Base-by-base conservation (phyloP, 2,329 filamentous ascomycete genomes). In the Penicillium sp. region DNA sequence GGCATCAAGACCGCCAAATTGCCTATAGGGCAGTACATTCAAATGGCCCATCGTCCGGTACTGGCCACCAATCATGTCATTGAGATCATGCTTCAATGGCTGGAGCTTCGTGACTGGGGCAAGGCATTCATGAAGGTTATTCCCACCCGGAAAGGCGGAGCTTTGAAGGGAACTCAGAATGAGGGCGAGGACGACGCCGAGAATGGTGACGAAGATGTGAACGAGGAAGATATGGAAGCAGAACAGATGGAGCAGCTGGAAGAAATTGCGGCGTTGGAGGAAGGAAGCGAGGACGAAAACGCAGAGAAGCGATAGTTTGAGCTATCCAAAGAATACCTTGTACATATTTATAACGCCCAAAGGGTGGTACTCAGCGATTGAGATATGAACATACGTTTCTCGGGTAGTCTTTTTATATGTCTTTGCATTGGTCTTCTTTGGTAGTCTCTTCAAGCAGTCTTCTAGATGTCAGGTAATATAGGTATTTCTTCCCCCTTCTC, bases 51-150 rank as follows among this genome's bases (percentile, higher is more conserved):
- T 66, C 85, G 94, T 32, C 85, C 88, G 65, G 90, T 99, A 5
- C 78, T 99, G 55, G 88, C 93, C 4, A 97, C 93, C 8, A 99
- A 97, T 70, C 94, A 99, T 69, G 94, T 99, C 1, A 85, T 94
- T 45, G 93, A 97, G 75, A 97, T 99, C 60, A 96, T 99, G 90
- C 77, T 96, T 44, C 87, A 86, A 62, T 99, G 92, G 92, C 75
- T 99, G 53, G 91, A 97, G 74, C 85, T 85, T 47, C 90, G 89
- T 2, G 89, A 97, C 72, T 99, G 94, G 94, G 92, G 88, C 1
- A 81, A 89, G 69, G 92, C 94, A 0, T 99, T 99, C 71, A 77
- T 92, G 75, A 82, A 85, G 49, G 91, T 95, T 4, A 92, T 99
- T 64, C 94, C 94, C 0, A 92, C 91, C 75, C 81, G 94, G 60